phyloP scores from a whole-genome alignment of 2,329 filamentous ascomycete species.

The Fusarium longipes region DNA sequence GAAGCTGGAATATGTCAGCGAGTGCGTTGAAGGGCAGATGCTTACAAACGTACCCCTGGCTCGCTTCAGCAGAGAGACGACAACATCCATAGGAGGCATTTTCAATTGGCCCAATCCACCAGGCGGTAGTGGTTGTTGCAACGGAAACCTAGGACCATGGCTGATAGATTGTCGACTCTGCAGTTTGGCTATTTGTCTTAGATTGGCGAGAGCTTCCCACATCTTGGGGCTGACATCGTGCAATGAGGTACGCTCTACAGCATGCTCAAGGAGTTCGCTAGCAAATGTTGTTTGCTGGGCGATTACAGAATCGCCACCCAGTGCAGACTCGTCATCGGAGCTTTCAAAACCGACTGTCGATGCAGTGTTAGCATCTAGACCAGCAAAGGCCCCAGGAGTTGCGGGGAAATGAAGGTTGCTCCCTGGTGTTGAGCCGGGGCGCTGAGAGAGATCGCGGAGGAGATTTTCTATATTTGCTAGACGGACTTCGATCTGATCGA shows the following conservation, averaged over 20 bases:
- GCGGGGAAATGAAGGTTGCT: conserved; percentile 39
- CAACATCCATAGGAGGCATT: conserved; percentile 64
- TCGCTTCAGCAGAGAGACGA: conserved; percentile 61
- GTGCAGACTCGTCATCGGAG: conserved; percentile 55
- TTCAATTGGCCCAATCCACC: conserved; percentile 63
- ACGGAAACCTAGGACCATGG: conserved; percentile 58
- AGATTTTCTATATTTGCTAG: conserved; percentile 59
- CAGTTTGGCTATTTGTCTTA: conserved; percentile 65
- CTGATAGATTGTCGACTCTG: conserved; percentile 57
- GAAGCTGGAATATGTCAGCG: conserved; percentile 25
- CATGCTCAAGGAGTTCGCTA: conserved; percentile 64
- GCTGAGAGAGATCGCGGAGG: conserved; percentile 53
- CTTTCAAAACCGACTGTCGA: conserved; percentile 53
- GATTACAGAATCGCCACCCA: conserved; percentile 62
- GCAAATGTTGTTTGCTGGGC: conserved; percentile 65
- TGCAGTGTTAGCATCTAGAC: conserved; percentile 38
- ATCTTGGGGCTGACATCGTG: conserved; percentile 62
- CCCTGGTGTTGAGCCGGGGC: conserved; percentile 38
- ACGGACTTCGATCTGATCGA: conserved; percentile 60
- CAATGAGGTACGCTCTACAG: conserved; percentile 61
- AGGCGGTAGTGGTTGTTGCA: conserved; percentile 59
- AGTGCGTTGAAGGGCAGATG: background rate
- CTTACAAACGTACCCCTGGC: conserved; percentile 54
- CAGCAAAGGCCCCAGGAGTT: conserved; percentile 42
- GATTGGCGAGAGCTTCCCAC: conserved; percentile 61